These are phyloP conservation scores for Angophora floribunda DNA, from an alignment of 345 rosid genomes.

Conservation along the genomic window DNA sequence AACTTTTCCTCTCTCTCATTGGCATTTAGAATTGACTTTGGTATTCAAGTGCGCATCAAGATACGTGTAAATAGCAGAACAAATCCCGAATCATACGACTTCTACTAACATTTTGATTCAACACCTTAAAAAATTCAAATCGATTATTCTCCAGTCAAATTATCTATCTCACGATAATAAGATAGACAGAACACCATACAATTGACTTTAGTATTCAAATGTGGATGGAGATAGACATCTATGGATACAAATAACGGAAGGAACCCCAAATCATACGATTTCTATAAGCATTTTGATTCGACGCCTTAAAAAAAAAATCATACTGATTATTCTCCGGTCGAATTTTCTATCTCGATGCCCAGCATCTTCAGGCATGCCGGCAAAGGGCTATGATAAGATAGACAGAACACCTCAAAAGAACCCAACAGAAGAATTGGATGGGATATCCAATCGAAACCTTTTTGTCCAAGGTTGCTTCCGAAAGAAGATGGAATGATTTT, in stretches of 20 bases:
- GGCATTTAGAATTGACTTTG: not conserved
- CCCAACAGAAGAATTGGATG: not conserved
- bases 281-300: not conserved
- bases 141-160: rapidly evolving
- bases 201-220: too few species aligned
- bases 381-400: not conserved
- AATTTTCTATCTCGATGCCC: not conserved
- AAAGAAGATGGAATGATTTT: not conserved
- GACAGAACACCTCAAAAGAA: not conserved
- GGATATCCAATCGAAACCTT: not conserved
- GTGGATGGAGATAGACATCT: too few species aligned
- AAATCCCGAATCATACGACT: not conserved
- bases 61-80: not conserved
- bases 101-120: rapidly evolving
- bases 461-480: not conserved
- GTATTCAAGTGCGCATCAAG: not conserved
- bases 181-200: too few species aligned
- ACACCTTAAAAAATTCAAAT: rapidly evolving
- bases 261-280: not conserved
- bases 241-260: too few species aligned
- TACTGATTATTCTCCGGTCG: not conserved
- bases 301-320: not conserved
- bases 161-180: not conserved
- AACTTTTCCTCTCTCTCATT: not conserved
- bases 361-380: not conserved